Evolutionary conservation across 768 basidiomycete genomes (phyloP).

Genomic region (Podaxis mareebaensis): DNA sequence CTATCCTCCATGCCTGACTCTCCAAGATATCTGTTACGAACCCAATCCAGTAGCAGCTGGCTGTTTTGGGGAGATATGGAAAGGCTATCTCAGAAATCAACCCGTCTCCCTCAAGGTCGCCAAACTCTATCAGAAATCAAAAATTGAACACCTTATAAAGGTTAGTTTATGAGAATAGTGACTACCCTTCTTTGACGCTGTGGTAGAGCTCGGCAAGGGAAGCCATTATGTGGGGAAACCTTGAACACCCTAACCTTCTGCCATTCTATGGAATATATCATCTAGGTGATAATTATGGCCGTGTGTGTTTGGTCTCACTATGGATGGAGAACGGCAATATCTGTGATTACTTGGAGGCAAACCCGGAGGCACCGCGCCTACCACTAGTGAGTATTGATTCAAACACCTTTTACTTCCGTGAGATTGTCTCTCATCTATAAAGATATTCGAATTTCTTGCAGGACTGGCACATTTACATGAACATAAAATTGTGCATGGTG

Average conservation of each 20-base stretch:
- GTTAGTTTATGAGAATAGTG: constrained; percentile 14
- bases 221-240: constrained; percentile 15
- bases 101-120: constrained; percentile 28
- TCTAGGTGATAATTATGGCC: not conserved
- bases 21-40: constrained; percentile 19
- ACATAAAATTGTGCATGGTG: constrained; percentile 21
- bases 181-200: not conserved
- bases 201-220: not conserved
- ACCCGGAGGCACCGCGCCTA: constrained; percentile 5
- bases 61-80: constrained; percentile 33
- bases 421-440: not conserved
- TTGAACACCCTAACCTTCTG: constrained; percentile 11
- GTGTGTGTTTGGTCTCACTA: constrained; percentile 13
- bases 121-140: constrained; percentile 24
- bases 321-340: constrained; percentile 17
- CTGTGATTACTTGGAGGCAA: constrained; percentile 5
- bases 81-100: constrained; percentile 20
- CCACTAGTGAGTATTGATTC: not conserved
- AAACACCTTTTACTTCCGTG: not conserved
- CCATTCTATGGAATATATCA: constrained; percentile 16
- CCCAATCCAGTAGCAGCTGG: constrained; percentile 22
- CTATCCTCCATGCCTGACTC: constrained; percentile 28
- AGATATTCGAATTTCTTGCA: constrained; percentile 17
- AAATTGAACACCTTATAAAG: constrained; percentile 21
- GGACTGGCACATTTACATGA: constrained; percentile 20